Base-by-base conservation (phyloP, 2,329 filamentous ascomycete genomes). In the Didymella glomerata region DNA sequence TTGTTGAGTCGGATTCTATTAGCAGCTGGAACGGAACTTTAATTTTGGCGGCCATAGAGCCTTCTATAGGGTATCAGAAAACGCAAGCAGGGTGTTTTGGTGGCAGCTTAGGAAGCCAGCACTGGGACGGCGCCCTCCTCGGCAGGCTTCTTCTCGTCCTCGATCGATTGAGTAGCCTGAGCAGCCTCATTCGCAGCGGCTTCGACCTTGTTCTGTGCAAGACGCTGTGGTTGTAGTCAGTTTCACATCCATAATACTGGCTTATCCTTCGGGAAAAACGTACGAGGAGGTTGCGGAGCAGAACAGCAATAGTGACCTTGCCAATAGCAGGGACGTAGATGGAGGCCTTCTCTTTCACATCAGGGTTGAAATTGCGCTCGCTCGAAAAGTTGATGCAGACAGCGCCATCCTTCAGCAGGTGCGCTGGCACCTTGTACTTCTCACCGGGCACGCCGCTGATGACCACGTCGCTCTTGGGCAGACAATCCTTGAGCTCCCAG, bases 331-430 rank as follows among this genome's bases (percentile, higher is more conserved):
- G 95, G 18, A 98, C 93, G 71, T 97, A 99, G 71, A 99, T 96
- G 5, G 92, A 93, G 2, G 95, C 95, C 82, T 93, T 96, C 77
- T 97, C 91, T 81, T 97, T 98, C 67, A 98, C 88, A 47, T 91
- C 90, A 0, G 90, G 88, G 61, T 89, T 89, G 78, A 98, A 98
- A 80, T 99, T 98, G 82, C 93, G 92, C 78, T 91, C 92, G 50
- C 92, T 97, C 8, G 93, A 96, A 77, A 99, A 98, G 80, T 99
- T 99, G 81, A 99, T 93, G 83, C 95, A 99, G n/a, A 97, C 92
- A 28, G 92, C 93, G 47, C 95, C 95, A 56, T 97, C 91, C 46
- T 92, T 87, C 70, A 99, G 83, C 62, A 95, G 82, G 50, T 91
- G 86, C 3, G 89, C 90, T 6, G 93, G 91, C 25, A 99, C 90